phyloP scores from a whole-genome alignment of 768 basidiomycete genomes.

The Lepiota brunneoincarnata region DNA sequence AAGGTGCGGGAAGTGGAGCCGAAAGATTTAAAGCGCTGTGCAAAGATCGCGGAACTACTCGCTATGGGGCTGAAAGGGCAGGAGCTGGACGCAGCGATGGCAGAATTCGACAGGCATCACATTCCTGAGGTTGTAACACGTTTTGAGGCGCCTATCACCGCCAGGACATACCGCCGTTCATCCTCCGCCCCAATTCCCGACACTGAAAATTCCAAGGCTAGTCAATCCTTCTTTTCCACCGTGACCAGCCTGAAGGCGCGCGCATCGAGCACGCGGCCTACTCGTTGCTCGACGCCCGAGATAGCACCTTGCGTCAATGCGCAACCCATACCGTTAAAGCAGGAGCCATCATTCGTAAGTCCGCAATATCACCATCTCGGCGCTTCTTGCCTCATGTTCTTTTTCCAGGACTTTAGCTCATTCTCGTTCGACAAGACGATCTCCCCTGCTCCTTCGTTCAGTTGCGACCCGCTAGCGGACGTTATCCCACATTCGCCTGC shows the following conservation, averaged over 20 bases:
- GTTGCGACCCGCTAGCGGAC: slow-evolving; percentile 28
- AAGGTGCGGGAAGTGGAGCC: slow-evolving; percentile 66
- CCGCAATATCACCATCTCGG: slow-evolving; percentile 7
- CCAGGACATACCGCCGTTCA: slow-evolving; percentile 65
- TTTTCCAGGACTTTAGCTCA: slow-evolving; percentile 37
- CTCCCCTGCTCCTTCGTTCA: slow-evolving; percentile 27
- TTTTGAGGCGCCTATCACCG: slow-evolving; percentile 77
- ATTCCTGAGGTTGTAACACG: slow-evolving; percentile 67
- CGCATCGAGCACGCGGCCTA: slow-evolving; percentile 39
- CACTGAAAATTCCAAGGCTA: slow-evolving; percentile 26
- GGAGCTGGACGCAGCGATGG: slow-evolving; percentile 54
- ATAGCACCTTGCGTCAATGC: slow-evolving; percentile 19
- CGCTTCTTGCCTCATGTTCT: slow-evolving; percentile 3
- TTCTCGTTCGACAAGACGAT: slow-evolving; percentile 44
- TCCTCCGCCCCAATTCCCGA: slow-evolving; percentile 57
- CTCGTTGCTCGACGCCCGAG: slow-evolving; percentile 24
- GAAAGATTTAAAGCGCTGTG: slow-evolving; percentile 64
- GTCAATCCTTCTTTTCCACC: slow-evolving; percentile 29
- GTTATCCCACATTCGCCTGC: slow-evolving; percentile 18
- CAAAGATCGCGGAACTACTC: slow-evolving; percentile 65
- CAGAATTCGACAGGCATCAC: slow-evolving; percentile 58
- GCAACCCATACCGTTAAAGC: slow-evolving; percentile 30
- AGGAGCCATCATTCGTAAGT: slow-evolving; percentile 52
- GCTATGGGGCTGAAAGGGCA: slow-evolving; percentile 60
- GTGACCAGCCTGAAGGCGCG: slow-evolving; percentile 26